phyloP scores from a whole-genome alignment of 1,284 basidiomycete genomes.

The Boletus semigastroideus region DNA sequence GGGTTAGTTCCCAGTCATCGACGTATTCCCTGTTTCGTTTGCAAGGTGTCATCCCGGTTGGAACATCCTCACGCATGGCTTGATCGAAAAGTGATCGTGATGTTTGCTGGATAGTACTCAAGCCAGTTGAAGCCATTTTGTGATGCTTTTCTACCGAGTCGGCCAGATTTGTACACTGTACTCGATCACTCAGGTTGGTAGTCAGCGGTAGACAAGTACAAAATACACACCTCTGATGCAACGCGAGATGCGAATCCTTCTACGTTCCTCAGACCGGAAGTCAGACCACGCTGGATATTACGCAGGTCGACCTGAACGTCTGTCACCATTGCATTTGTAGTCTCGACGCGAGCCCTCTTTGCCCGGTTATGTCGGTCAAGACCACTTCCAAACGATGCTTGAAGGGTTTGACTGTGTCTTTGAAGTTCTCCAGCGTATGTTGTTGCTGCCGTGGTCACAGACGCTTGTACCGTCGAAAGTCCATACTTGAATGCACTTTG shows the following conservation, averaged over 20 bases:
- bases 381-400: slow-evolving; percentile 45
- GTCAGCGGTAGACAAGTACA: neutral
- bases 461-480: slow-evolving; percentile 45
- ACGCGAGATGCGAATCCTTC: slow-evolving; percentile 47
- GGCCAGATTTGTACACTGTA: slow-evolving; percentile 42
- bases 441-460: slow-evolving; percentile 48
- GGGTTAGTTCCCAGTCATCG: slow-evolving; percentile 69
- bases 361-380: slow-evolving; percentile 60
- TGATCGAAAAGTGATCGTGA: slow-evolving; percentile 54
- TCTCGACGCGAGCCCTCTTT: slow-evolving; percentile 67
- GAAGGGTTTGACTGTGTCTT: slow-evolving; percentile 46
- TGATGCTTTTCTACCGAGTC: slow-evolving; percentile 43
- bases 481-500: slow-evolving; percentile 44
- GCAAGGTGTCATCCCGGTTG: slow-evolving; percentile 69
- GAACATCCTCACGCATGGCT: slow-evolving; percentile 58
- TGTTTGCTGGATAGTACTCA: slow-evolving; percentile 50
- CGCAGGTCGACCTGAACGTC: slow-evolving; percentile 54
- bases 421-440: slow-evolving; percentile 55
- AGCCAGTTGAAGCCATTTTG: slow-evolving; percentile 38
- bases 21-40: slow-evolving; percentile 68
- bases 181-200: neutral
- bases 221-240: slow-evolving; percentile 46
- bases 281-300: slow-evolving; percentile 47
- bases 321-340: slow-evolving; percentile 46
- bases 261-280: slow-evolving; percentile 50